Evolutionary conservation across 2,329 filamentous ascomycete species (phyloP).

Genomic region (Penicillium sp.): DNA sequence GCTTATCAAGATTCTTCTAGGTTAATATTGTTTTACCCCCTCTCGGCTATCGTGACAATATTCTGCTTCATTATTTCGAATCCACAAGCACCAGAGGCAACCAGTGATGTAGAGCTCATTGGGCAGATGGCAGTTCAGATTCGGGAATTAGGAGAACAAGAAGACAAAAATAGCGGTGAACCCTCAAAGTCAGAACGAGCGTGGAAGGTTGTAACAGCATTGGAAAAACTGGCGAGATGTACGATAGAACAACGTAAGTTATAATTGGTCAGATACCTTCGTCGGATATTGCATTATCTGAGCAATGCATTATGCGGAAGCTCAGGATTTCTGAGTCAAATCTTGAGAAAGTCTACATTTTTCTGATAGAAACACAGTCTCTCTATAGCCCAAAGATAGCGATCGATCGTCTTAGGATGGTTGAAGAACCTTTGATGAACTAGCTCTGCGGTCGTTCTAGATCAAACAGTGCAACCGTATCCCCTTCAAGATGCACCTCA

Average conservation of each 20-base stretch:
- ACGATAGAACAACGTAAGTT: neutral
- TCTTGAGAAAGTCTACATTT: neutral
- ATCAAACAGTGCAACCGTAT: conserved; percentile 20
- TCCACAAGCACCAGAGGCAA: conserved; percentile 32
- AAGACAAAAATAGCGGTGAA: conserved; percentile 1
- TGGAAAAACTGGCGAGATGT: conserved; percentile 2
- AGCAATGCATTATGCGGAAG: neutral
- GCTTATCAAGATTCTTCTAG: conserved; percentile 16
- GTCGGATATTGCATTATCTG: neutral
- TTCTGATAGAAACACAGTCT: neutral
- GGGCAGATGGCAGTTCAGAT: neutral
- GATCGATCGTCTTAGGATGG: too few relatives aligned
- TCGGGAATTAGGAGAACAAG: conserved; percentile 5
- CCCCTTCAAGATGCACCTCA: conserved; percentile 19
- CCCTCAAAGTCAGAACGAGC: conserved; percentile 2
- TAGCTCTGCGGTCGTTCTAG: conserved; percentile 7
- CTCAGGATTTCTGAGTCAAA: neutral
- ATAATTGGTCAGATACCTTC: neutral
- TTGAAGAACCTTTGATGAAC: too few relatives aligned
- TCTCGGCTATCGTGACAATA: conserved; percentile 53
- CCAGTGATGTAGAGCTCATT: conserved; percentile 2
- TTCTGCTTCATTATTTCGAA: conserved; percentile 55
- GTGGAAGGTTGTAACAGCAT: conserved; percentile 3
- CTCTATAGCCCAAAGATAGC: neutral
- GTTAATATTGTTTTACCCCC: conserved; percentile 55